Conservation (phyloP, 495 filamentous ascomycete genomes). For the Penicilliopsis zonata region DNA sequence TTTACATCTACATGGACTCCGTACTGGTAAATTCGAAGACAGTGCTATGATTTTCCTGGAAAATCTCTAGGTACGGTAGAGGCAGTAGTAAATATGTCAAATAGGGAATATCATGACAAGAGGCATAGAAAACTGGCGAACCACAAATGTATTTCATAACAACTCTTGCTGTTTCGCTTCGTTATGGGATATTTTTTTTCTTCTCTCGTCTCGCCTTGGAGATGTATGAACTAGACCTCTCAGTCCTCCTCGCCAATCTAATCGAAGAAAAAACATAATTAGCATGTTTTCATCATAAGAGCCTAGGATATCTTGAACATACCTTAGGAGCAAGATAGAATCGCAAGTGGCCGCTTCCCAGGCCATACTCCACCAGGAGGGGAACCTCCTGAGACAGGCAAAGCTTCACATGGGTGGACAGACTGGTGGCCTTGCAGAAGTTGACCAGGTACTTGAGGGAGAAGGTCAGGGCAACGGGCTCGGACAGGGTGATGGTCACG, state of each 20-base stretch:
- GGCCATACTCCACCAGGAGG: slow-evolving; percentile 81
- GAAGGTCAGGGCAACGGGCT: slow-evolving; percentile 93
- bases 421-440: slow-evolving; percentile 93
- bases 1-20: too few species aligned
- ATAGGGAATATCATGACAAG: not conserved
- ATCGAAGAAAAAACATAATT: slow-evolving; percentile 5
- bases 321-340: slow-evolving; percentile 99
- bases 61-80: too few species aligned
- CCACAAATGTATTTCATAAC: not conserved
- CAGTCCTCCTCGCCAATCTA: slow-evolving; percentile 92
- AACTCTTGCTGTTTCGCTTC: not conserved
- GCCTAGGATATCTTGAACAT: slow-evolving; percentile 10
- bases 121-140: not conserved
- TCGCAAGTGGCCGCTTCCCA: slow-evolving; percentile 80
- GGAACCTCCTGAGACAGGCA: slow-evolving; percentile 94
- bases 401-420: slow-evolving; percentile 75
- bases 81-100: not conserved
- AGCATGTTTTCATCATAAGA: slow-evolving; percentile 3
- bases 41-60: too few species aligned
- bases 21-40: too few species aligned
- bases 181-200: not conserved
- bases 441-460: slow-evolving; percentile 99
- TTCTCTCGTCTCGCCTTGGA: too few species aligned
- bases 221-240: slow-evolving; percentile 6
- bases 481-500: slow-evolving; percentile 78